Evolutionary conservation across 208 protist genomes (phyloP), one percentile per base, ranked within the genome.

Genomic region (Wallacemonas sp.): DNA sequence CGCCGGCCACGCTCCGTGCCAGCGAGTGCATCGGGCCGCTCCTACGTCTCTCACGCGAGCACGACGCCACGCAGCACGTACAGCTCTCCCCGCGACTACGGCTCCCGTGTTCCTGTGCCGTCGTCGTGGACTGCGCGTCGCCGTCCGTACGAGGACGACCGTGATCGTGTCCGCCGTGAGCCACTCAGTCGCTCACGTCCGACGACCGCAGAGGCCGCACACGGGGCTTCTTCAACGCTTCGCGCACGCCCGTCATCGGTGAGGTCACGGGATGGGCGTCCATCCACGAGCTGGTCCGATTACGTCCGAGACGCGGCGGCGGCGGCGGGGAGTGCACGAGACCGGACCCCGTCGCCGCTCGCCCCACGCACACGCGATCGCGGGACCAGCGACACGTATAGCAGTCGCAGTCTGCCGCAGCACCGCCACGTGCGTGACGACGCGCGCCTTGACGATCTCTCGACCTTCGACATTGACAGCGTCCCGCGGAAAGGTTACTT

Each of bases 261-360:
- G 0, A 23, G 47, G 24, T 34, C 57, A 6, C 54, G 27, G 11
- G 27, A 65, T 14, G 8, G 6, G 65, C 60, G 54, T 4, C 74
- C 74, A 34, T 81, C 74, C 17, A 85, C 74, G 14, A 44, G 55
- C 32, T 85, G 79, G 79, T 14, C 9, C 6, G 79, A 81, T 61
- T 85, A 81, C 65, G 70, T 81, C 1, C 70, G 66, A 23, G 70
- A 61, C 1, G 68, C 77, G 8, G 61, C 61, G 24, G 56, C n/a
- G 6, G 56, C 44, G 11, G 26, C 32, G n/a, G n/a, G n/a, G n/a
- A n/a, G n/a, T n/a, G n/a, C n/a, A n/a, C n/a, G n/a, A n/a, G n/a
- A n/a, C n/a, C n/a, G n/a, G n/a, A n/a, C n/a, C n/a, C n/a, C n/a
- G n/a, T n/a, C n/a, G n/a, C n/a, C n/a, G n/a, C n/a, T n/a, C n/a